These are phyloP conservation scores for Spizellomyces sp. DNA, from an alignment of 192 early-diverging fungal species.

Conservation along the genomic window DNA sequence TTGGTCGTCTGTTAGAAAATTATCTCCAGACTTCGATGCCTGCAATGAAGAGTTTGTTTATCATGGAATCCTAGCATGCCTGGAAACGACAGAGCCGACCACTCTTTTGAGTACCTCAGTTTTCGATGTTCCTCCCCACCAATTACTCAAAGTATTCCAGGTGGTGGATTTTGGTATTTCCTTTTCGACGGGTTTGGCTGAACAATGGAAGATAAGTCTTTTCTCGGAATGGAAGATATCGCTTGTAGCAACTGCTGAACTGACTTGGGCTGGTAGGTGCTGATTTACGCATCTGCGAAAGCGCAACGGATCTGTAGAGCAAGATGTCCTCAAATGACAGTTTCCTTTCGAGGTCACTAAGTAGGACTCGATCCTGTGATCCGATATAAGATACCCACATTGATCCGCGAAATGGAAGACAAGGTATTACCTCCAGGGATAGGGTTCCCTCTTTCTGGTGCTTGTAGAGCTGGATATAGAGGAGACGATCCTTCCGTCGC, in stretches of 20 bases:
- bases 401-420: conserved; percentile 29
- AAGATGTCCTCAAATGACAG: conserved; percentile 90
- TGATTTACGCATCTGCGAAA: conserved; percentile 63
- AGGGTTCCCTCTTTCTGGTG: conserved; percentile 52
- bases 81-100: not conserved
- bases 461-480: conserved; percentile 79
- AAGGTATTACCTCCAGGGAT: not conserved
- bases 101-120: not conserved
- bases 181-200: conserved; percentile 47
- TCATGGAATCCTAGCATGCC: too few relatives aligned
- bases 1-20: conserved; percentile 67
- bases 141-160: conserved; percentile 47
- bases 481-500: conserved; percentile 76
- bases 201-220: too few relatives aligned
- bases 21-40: too few relatives aligned
- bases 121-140: conserved; percentile 32
- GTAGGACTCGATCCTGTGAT: not conserved
- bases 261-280: not conserved
- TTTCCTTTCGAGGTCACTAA: conserved; percentile 72
- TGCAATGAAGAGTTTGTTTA: too few relatives aligned
- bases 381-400: not conserved
- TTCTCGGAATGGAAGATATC: too few relatives aligned
- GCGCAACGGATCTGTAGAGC: conserved; percentile 79
- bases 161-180: not conserved
- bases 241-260: too few relatives aligned